Percentiles rank a stretch among this genome's conserved stretches.
These are phyloP conservation scores for Mitragyna speciosa DNA, from an alignment of 257 asterid species.

Conservation along the genomic window DNA sequence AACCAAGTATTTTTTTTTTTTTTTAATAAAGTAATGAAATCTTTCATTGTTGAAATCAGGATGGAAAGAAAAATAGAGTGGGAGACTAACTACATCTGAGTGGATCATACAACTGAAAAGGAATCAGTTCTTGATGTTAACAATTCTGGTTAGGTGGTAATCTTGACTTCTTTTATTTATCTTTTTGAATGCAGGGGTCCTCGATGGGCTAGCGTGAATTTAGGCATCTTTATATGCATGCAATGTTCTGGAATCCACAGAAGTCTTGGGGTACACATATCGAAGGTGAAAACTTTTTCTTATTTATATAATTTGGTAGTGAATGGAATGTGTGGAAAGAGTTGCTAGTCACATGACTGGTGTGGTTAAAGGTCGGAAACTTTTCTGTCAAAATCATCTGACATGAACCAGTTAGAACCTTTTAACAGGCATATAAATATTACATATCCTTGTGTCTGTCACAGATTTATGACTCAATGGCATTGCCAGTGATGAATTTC, in stretches of 20 bases:
- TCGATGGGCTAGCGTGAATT: conserved; percentile 99
- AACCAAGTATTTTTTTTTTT: conserved; percentile 64
- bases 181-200: conserved; percentile 74
- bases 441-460: background rate
- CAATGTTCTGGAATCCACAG: conserved; percentile 99
- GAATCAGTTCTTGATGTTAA: background rate
- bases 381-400: background rate
- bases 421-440: background rate
- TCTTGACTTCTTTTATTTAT: background rate
- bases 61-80: background rate
- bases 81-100: background rate
- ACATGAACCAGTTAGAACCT: background rate
- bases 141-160: background rate
- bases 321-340: background rate
- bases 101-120: background rate
- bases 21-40: background rate
- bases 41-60: conserved; percentile 8
- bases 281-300: conserved; percentile 61
- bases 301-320: conserved; percentile 3
- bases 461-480: background rate
- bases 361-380: background rate
- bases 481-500: background rate
- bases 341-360: background rate
- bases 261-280: conserved; percentile 99
- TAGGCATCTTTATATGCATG: conserved; percentile 98